phyloP scores from a whole-genome alignment of 257 asterid genomes.

The Orobanche coerulescens region DNA sequence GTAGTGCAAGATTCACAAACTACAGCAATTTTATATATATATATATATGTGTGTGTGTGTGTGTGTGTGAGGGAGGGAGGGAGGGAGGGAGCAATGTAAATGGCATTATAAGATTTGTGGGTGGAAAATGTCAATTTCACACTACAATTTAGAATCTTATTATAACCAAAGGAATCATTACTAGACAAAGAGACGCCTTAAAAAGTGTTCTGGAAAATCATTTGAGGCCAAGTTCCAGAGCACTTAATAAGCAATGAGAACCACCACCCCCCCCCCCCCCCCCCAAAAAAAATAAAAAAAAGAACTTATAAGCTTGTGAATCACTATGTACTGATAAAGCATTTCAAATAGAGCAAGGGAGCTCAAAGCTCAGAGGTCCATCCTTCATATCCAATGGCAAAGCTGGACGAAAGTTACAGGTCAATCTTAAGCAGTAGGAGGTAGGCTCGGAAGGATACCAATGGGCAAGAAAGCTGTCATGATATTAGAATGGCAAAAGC shows the following conservation, averaged over 20 bases:
- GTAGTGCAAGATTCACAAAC: neutral
- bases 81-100: neutral
- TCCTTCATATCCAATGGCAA: no score
- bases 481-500: neutral
- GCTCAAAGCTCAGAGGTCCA: neutral
- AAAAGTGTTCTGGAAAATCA: neutral
- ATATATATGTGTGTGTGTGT: no score
- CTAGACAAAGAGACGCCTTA: neutral
- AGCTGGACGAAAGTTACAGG: no score
- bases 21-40: neutral
- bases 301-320: no score
- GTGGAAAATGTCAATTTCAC: neutral
- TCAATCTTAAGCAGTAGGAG: no score
- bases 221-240: neutral
- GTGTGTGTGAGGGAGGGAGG: no score
- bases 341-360: no score
- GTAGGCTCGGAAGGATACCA: no score
- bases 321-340: no score
- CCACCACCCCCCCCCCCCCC: no score
- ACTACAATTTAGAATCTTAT: conserved; percentile 6
- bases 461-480: no score
- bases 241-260: neutral
- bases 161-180: conserved; percentile 8
- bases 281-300: no score
- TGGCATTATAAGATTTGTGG: neutral